Percentiles rank a stretch among this genome's conserved stretches.
phyloP scores from a whole-genome alignment of 306 rosid genomes.

The Pyrus bretschneideri region DNA sequence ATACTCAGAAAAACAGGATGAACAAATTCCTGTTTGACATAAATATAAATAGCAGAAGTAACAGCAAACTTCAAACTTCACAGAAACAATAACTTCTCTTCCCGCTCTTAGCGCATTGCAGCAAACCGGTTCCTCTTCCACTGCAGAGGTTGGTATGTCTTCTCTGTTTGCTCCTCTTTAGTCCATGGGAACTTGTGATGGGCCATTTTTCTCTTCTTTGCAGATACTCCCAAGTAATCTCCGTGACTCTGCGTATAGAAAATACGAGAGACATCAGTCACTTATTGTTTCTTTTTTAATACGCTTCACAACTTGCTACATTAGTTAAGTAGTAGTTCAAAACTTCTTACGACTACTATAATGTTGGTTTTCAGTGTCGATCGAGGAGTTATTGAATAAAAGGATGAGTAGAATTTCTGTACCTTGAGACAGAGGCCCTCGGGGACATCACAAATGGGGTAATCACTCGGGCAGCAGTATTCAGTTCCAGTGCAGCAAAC shows the following conservation, averaged over 20 bases:
- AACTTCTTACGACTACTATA: background rate
- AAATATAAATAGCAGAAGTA: slow-evolving; percentile 6
- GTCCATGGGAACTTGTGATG: slow-evolving; percentile 71
- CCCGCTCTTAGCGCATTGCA: slow-evolving; percentile 41
- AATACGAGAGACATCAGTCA: background rate
- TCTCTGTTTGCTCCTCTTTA: slow-evolving; percentile 30
- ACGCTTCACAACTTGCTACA: background rate
- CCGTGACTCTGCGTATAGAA: slow-evolving; percentile 41
- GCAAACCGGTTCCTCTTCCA: slow-evolving; percentile 56
- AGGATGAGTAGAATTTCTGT: background rate
- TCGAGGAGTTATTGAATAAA: background rate
- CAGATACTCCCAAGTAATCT: slow-evolving; percentile 55
- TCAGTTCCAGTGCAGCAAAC: slow-evolving; percentile 64
- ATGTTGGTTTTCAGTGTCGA: background rate
- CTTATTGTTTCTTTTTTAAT: background rate
- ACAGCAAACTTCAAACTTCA: slow-evolving; percentile 12
- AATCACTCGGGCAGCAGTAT: slow-evolving; percentile 67
- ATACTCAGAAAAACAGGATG: slow-evolving; percentile 7
- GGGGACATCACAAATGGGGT: slow-evolving; percentile 58
- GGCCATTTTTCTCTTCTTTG: slow-evolving; percentile 53
- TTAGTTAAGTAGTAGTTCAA: background rate
- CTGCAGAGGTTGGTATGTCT: slow-evolving; percentile 31
- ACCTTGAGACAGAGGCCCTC: slow-evolving; percentile 67
- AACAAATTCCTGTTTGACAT: slow-evolving; percentile 4
- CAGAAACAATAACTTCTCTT: background rate